phyloP scores from a whole-genome alignment of 2,329 filamentous ascomycete genomes.

The Tolypocladium inflatum region DNA sequence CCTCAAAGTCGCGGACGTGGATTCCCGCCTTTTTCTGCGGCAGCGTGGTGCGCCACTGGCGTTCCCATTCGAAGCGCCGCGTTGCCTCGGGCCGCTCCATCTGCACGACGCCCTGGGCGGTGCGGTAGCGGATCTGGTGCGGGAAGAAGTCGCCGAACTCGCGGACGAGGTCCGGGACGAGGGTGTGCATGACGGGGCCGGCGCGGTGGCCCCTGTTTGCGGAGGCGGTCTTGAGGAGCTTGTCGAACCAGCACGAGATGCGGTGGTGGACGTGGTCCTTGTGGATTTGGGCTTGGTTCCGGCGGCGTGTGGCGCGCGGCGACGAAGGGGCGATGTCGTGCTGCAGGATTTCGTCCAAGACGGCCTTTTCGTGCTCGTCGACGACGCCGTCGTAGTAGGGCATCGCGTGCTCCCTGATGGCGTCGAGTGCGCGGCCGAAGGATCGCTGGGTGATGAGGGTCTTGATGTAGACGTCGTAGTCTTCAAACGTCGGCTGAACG shows the following conservation, averaged over 20 bases:
- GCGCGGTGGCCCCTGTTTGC: constrained; percentile 11
- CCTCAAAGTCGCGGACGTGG: constrained; percentile 5
- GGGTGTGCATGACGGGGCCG: constrained; percentile 8
- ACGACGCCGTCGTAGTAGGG: constrained; percentile 23
- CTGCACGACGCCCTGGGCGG: constrained; percentile 18
- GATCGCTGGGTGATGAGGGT: constrained; percentile 21
- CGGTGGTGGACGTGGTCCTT: constrained; percentile 22
- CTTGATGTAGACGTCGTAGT: constrained; percentile 38
- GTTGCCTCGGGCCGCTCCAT: constrained; percentile 13
- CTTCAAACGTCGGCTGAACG: constrained; percentile 44
- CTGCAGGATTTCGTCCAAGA: constrained; percentile 24
- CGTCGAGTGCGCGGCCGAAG: constrained; percentile 20
- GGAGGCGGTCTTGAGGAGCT: constrained; percentile 16
- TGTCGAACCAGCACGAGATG: constrained; percentile 17
- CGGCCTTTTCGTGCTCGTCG: constrained; percentile 13
- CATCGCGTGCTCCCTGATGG: constrained; percentile 30
- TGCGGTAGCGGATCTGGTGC: constrained; percentile 19
- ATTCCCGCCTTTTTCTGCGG: constrained; percentile 14
- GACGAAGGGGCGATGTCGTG: constrained; percentile 9
- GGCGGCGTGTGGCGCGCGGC: constrained; percentile 11
- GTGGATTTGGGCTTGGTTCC: constrained; percentile 16
- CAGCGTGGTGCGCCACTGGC: constrained; percentile 13
- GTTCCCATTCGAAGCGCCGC: constrained; percentile 12
- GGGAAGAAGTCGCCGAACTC: constrained; percentile 25
- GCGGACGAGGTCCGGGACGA: constrained; percentile 20